phyloP scores from a whole-genome alignment of 176 grass and related monocot species.

The Aegilops umbellulata region DNA sequence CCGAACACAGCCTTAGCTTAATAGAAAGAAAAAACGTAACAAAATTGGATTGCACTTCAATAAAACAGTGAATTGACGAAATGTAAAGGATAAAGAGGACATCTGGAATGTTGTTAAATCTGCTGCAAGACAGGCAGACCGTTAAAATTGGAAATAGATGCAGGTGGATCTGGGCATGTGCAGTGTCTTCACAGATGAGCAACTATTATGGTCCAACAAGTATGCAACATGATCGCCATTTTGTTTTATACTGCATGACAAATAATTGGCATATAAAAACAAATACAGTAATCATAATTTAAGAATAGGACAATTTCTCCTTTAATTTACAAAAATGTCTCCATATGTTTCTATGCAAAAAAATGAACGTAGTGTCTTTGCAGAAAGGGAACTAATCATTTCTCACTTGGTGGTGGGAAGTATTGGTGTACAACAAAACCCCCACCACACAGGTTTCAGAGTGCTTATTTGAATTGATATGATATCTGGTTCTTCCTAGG shows the following conservation, averaged over 20 bases:
- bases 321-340: neutral
- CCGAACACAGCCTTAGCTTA: neutral
- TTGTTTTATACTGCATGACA: neutral
- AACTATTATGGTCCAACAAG: neutral
- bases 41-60: neutral
- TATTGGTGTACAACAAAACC: neutral
- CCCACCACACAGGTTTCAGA: neutral
- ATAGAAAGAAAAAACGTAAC: neutral
- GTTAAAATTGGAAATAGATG: neutral
- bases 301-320: neutral
- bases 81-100: neutral
- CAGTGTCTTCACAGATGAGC: neutral
- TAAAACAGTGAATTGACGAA: neutral
- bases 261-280: constrained; percentile 8
- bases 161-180: constrained; percentile 18
- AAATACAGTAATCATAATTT: neutral
- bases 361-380: neutral
- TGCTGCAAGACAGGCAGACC: too few species aligned
- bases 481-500: neutral
- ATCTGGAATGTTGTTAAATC: neutral
- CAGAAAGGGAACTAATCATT: constrained; percentile 8
- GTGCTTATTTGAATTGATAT: constrained; percentile 7
- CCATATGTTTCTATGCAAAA: neutral
- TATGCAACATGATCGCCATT: neutral
- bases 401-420: neutral